Evolutionary conservation across 164 flowering plant genomes (phyloP), one percentile per base, ranked within the genome.

Genomic region (Stephania cephalantha): DNA sequence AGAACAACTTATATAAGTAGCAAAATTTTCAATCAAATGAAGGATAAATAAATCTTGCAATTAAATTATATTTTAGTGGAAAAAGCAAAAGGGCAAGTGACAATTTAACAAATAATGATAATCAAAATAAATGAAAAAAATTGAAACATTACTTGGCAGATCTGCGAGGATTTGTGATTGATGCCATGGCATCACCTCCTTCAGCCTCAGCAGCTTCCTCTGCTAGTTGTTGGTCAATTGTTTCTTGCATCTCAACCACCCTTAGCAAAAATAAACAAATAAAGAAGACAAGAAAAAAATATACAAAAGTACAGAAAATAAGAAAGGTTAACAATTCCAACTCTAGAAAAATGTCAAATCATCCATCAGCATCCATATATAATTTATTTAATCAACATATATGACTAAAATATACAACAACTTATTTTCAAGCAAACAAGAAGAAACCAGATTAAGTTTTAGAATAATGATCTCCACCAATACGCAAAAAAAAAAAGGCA

Each of bases 201-300:
- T 91, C 99, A 69, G 98, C 99, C 86, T 96, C 99, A 76, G 99
- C 99, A 72, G 97, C 98, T 83, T 96, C 98, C 79, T 91, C 97
- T 48, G 97, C 97, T 75, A 91, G 85, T 79, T 96, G 98, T 71
- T 92, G 91, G 87, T 96, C 99, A 77, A 92, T 86, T 48, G 91
- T 89, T 82, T 96, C 99, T 87, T 96, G 98, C 98, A 92, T 94
- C 83, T 96, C 99, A 84, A 96, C 95, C 64, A 96, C 95, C 92
- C 99, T 96, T 74, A 18, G 4, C 71, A 9, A 79, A 74, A 9
- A 18, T 31, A 66, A 64, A 65, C 73, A 63, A 50, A 61, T 15
- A 55, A 55, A 12, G 7, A 52, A 3, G 6, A 61, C 6, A 72
- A 22, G 31, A 13, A 55, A 58, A 29, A 44, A 25, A 35, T 35